phyloP scores from a whole-genome alignment of 345 rosid genomes.

The Draba incana region DNA sequence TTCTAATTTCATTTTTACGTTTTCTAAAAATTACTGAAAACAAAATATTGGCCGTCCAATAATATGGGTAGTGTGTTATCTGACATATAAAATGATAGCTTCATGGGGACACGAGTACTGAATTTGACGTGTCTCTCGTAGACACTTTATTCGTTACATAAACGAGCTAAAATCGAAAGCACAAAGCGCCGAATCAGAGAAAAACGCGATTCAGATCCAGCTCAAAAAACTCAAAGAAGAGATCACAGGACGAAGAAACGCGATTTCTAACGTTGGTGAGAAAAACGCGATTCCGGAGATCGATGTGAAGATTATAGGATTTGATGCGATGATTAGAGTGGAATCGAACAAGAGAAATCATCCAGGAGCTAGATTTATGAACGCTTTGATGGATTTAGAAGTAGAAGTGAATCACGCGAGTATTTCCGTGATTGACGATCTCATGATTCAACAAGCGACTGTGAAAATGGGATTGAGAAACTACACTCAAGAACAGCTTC shows the following conservation, averaged over 20 bases:
- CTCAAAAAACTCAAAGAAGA: constrained; percentile 25
- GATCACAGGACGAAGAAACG: constrained; percentile 26
- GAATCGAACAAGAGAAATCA: constrained; percentile 59
- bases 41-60: too few relatives aligned
- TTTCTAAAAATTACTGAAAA: too few relatives aligned
- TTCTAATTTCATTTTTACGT: too few relatives aligned
- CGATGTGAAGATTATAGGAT: constrained; percentile 58
- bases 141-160: constrained; percentile 48
- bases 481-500: constrained; percentile 21
- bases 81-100: too few relatives aligned
- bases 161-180: constrained; percentile 40
- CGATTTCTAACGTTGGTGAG: background rate
- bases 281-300: constrained; percentile 27
- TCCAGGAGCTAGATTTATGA: constrained; percentile 59
- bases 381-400: constrained; percentile 61
- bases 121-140: too few relatives aligned
- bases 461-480: constrained; percentile 49
- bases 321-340: constrained; percentile 64
- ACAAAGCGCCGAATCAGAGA: constrained; percentile 2
- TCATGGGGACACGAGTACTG: too few relatives aligned
- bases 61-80: too few relatives aligned
- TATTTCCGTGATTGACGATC: constrained; percentile 56
- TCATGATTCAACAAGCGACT: constrained; percentile 72
- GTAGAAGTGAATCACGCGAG: constrained; percentile 66
- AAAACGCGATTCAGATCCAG: constrained; percentile 4